These are phyloP conservation scores for Epichloe festucae DNA, from an alignment of 2,329 filamentous ascomycete genomes.

Conservation along the genomic window DNA sequence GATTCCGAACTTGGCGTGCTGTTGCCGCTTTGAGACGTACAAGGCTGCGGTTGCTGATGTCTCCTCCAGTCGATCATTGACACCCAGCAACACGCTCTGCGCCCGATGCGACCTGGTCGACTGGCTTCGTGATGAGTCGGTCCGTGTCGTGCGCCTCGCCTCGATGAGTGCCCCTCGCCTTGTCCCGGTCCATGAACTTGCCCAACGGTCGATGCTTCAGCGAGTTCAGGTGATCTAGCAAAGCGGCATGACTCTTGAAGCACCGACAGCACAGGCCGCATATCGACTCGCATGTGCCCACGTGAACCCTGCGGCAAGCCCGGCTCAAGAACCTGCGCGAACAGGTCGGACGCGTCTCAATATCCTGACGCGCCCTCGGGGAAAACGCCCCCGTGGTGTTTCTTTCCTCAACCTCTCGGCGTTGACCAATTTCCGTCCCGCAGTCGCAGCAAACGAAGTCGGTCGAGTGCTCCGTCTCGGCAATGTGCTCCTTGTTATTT, in stretches of 20 bases:
- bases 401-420: not conserved
- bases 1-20: not conserved
- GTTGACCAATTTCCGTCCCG: not conserved
- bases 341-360: not conserved
- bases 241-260: not conserved
- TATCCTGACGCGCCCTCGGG: not conserved
- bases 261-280: constrained; percentile 1
- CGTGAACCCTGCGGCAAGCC: not conserved
- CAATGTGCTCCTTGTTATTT: not conserved
- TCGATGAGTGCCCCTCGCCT: constrained; percentile 3
- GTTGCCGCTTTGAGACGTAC: not conserved
- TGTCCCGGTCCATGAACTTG: constrained; percentile 4
- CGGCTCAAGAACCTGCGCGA: not conserved
- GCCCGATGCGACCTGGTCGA: not conserved
- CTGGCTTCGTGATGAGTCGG: constrained; percentile 1
- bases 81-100: not conserved
- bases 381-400: not conserved
- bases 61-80: not conserved
- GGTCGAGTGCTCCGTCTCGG: not conserved
- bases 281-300: too few species aligned
- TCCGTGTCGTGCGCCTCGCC: constrained; percentile 4
- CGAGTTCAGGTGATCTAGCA: constrained; percentile 2
- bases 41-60: not conserved
- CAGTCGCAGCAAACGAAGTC: constrained; percentile 6
- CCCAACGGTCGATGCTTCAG: constrained; percentile 6